Conservation (phyloP, 768 basidiomycete genomes). For the Leccinum barrowsii region DNA sequence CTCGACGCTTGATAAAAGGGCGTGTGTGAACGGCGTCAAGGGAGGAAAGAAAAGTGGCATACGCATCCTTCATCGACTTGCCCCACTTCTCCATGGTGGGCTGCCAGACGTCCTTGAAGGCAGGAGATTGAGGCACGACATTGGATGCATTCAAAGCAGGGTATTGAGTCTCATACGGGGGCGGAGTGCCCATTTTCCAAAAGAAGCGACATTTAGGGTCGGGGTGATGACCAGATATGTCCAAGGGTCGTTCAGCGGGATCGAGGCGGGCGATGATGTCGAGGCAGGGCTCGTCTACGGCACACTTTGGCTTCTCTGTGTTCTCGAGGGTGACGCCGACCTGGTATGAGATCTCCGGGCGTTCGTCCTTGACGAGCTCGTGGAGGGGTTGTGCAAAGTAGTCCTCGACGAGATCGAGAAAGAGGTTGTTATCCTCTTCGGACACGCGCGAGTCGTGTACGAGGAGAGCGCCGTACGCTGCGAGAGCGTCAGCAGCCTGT, state of each 20-base stretch:
- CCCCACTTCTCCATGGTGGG: constrained; percentile 85
- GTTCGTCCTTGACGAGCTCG: constrained; percentile 69
- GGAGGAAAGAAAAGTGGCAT: constrained; percentile 26
- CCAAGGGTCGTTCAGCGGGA: constrained; percentile 77
- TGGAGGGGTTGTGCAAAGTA: constrained; percentile 78
- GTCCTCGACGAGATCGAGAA: constrained; percentile 89
- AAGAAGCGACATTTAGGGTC: constrained; percentile 97
- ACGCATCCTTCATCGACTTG: constrained; percentile 83
- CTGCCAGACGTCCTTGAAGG: constrained; percentile 62
- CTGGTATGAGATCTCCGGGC: constrained; percentile 86
- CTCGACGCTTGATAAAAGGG: constrained; percentile 55
- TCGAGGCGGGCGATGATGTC: constrained; percentile 74
- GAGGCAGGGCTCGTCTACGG: constrained; percentile 79
- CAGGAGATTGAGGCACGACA: constrained; percentile 65
- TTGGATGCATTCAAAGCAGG: constrained; percentile 78
- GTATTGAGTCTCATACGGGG: constrained; percentile 76
- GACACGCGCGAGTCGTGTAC: constrained; percentile 82
- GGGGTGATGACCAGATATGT: constrained; percentile 72
- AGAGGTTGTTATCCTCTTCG: constrained; percentile 74
- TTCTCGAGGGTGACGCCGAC: constrained; percentile 95
- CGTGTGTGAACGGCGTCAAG: constrained; percentile 5
- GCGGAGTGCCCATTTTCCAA: constrained; percentile 74
- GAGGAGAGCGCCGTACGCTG: constrained; percentile 82
- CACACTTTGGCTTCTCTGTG: constrained; percentile 89
- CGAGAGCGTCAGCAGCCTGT: constrained; percentile 79